Conservation (phyloP, 176 grass and related monocot species). For the Oryza rufipogon region DNA sequence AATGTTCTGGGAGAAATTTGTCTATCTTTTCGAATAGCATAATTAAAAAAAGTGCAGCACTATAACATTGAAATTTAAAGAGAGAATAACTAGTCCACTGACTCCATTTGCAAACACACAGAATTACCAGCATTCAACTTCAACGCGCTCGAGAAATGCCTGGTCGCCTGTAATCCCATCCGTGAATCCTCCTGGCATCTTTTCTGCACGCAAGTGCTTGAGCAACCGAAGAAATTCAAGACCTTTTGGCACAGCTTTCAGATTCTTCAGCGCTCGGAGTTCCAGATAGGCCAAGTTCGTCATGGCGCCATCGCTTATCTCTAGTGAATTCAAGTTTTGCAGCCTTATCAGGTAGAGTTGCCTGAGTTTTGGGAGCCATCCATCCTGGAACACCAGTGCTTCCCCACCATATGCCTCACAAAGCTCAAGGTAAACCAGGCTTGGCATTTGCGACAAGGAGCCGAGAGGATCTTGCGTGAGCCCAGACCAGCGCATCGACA, state of each 20-base stretch:
- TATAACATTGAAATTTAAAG: too few relatives aligned
- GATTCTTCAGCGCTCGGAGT: not conserved
- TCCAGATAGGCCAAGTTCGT: not conserved
- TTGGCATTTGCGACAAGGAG: not conserved
- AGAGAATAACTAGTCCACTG: too few relatives aligned
- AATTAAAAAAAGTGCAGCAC: too few relatives aligned
- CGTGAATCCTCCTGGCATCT: slow-evolving; percentile 4
- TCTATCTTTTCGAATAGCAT: too few relatives aligned
- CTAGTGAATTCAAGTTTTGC: not conserved
- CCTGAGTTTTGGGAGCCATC: slow-evolving; percentile 14
- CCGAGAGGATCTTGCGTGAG: not conserved
- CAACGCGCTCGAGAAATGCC: too few relatives aligned
- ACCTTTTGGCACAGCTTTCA: not conserved
- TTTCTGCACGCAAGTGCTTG: not conserved
- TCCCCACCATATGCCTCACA: not conserved
- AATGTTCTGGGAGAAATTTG: too few relatives aligned
- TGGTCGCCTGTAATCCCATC: too few relatives aligned
- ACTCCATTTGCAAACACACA: too few relatives aligned
- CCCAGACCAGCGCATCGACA: not conserved
- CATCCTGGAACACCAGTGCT: not conserved
- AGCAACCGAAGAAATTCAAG: not conserved
- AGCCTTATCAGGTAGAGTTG: not conserved
- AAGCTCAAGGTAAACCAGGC: not conserved
- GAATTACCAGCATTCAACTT: too few relatives aligned
- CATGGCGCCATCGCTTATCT: not conserved